Evolutionary conservation across 129 eudicot genomes (phyloP).

Genomic region (Tanacetum coccineum): DNA sequence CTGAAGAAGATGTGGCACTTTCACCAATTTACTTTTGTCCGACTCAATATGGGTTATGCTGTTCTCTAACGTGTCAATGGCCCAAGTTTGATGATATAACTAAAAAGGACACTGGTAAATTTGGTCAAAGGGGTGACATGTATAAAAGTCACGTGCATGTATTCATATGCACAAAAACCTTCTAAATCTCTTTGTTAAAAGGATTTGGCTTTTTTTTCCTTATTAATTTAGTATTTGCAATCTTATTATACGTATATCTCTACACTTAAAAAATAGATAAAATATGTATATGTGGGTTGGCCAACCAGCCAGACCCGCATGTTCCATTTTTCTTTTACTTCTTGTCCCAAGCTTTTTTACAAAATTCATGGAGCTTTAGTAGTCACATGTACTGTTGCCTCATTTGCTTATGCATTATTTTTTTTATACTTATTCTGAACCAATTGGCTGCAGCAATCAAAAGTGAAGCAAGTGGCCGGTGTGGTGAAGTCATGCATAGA

Average conservation of each 20-base stretch:
- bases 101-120: background rate
- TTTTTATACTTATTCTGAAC: background rate
- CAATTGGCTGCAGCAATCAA: slow-evolving; percentile 52
- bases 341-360: background rate
- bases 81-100: background rate
- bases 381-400: background rate
- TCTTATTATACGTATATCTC: too few species aligned
- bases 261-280: too few species aligned
- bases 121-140: background rate
- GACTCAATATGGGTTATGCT: background rate
- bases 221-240: too few species aligned
- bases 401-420: background rate
- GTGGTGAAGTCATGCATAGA: slow-evolving; percentile 49
- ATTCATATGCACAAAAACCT: background rate
- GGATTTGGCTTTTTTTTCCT: background rate
- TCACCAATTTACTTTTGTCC: background rate
- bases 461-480: slow-evolving; percentile 43
- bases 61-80: background rate
- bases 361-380: background rate
- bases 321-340: background rate
- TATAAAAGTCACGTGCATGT: background rate
- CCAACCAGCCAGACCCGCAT: background rate
- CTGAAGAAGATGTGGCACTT: background rate
- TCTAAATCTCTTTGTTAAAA: background rate
- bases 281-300: background rate